These are phyloP conservation scores for Colletotrichum aenigma DNA, from an alignment of 2,329 filamentous ascomycete genomes.

Conservation along the genomic window DNA sequence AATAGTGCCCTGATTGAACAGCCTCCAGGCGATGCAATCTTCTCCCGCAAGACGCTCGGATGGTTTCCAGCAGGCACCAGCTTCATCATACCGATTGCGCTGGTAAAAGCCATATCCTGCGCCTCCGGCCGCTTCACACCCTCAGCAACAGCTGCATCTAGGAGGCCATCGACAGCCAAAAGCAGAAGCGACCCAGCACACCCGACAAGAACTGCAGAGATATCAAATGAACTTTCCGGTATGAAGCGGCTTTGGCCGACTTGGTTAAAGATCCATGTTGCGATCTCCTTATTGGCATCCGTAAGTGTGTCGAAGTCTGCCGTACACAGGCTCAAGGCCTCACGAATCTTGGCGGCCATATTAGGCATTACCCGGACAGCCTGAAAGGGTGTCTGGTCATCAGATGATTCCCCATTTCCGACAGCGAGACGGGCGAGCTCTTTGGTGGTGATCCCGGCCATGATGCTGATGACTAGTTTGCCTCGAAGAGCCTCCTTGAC, in stretches of 20 bases:
- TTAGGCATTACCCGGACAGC: neutral
- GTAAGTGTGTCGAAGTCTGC: neutral
- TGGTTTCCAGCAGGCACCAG: neutral
- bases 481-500: neutral
- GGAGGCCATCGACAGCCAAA: neutral
- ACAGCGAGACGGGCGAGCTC: neutral
- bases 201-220: neutral
- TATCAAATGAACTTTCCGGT: neutral
- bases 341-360: neutral
- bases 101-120: neutral
- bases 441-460: neutral
- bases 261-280: neutral
- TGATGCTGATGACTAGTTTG: neutral
- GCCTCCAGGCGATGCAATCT: neutral
- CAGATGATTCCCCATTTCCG: neutral
- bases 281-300: neutral
- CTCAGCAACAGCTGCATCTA: neutral
- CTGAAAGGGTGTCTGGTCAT: neutral
- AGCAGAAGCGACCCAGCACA: neutral
- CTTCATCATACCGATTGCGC: neutral
- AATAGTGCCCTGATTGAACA: neutral
- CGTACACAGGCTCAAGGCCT: neutral
- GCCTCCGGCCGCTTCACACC: neutral
- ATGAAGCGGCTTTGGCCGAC: neutral
- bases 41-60: neutral